Evolutionary conservation across 2,329 filamentous ascomycete genomes (phyloP).

Genomic region (Rutstroemia sp.): DNA sequence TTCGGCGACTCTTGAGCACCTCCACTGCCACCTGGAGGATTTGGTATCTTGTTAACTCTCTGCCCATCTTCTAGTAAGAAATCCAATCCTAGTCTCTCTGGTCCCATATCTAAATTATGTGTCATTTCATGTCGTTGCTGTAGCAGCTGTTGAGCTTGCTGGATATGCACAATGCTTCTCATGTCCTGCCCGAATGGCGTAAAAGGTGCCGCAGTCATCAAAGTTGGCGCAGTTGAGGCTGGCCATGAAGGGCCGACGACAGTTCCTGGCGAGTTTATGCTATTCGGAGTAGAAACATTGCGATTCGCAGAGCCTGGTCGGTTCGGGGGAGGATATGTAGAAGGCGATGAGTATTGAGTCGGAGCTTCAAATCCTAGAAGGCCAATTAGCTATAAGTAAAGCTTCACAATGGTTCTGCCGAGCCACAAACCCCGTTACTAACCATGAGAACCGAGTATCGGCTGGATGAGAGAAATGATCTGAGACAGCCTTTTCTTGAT

Average conservation of each 20-base stretch:
- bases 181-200: constrained; percentile 20
- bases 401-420: not conserved
- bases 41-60: constrained; percentile 44
- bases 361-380: constrained; percentile 15
- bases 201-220: too few species aligned
- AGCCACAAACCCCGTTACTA: constrained; percentile 13
- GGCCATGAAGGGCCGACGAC: constrained; percentile 27
- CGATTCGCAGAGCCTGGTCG: constrained; percentile 26
- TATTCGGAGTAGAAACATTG: constrained; percentile 35
- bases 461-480: constrained; percentile 57
- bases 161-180: constrained; percentile 10
- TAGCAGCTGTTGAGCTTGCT: constrained; percentile 28
- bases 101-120: constrained; percentile 52
- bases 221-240: constrained; percentile 23
- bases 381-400: not conserved
- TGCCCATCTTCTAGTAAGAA: constrained; percentile 61
- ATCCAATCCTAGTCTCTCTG: constrained; percentile 63
- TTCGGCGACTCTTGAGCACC: constrained; percentile 29
- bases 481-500: constrained; percentile 61
- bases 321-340: constrained; percentile 22
- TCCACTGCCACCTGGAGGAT: constrained; percentile 27
- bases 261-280: constrained; percentile 32
- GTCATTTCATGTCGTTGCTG: constrained; percentile 44
- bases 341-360: constrained; percentile 16
- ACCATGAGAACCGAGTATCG: constrained; percentile 38